A percentile compares a stretch with the other conserved stretches of the same genome.
Conservation (phyloP, 805 yeast genomes). For the Schwanniomyces pseudopolymorphus region DNA sequence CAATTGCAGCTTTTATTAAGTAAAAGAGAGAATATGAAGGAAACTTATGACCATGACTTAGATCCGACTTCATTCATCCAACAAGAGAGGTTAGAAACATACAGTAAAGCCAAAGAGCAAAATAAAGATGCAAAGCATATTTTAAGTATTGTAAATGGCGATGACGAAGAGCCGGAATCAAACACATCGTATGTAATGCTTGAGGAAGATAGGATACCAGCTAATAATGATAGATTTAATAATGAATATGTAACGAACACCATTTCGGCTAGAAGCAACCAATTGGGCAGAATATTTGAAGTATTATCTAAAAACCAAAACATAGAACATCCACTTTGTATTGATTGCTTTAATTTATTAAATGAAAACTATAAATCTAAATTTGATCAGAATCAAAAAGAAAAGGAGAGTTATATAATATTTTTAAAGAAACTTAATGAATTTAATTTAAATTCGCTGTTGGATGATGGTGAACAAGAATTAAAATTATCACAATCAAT, state of each 20-base stretch:
- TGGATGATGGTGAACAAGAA: constrained; percentile 16
- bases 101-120: constrained; percentile 26
- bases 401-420: constrained; percentile 73
- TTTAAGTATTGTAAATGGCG: constrained; percentile 28
- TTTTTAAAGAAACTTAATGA: constrained; percentile 68
- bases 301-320: constrained; percentile 67
- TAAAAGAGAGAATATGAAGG: constrained; percentile 12
- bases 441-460: constrained; percentile 11
- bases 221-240: neutral
- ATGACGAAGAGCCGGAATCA: constrained; percentile 19
- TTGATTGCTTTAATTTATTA: constrained; percentile 73
- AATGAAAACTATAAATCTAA: constrained; percentile 63
- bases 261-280: constrained; percentile 49
- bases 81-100: constrained; percentile 35
- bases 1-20: constrained; percentile 54
- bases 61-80: constrained; percentile 38
- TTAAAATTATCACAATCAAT: constrained; percentile 45
- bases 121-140: constrained; percentile 20
- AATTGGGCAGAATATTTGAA: constrained; percentile 66
- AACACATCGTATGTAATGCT: constrained; percentile 18
- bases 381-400: constrained; percentile 71
- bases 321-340: constrained; percentile 81
- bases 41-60: neutral
- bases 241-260: constrained; percentile 17
- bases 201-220: constrained; percentile 10